Evolutionary conservation across 768 basidiomycete species (phyloP), one percentile per base, ranked within the genome.

Genomic region (Hygrocybe punicea): DNA sequence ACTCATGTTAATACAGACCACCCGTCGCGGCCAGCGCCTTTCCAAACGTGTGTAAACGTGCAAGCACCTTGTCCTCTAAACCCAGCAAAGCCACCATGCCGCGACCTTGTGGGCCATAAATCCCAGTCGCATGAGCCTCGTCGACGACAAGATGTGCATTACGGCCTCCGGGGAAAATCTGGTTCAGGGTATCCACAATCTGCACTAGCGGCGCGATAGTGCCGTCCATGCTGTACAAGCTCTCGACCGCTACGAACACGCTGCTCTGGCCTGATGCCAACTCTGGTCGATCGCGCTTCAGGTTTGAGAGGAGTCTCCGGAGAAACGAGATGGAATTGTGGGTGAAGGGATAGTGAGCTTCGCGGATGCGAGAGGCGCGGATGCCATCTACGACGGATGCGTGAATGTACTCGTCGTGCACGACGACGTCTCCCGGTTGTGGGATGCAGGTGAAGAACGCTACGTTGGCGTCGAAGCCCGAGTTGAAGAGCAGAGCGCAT

Each of bases 151-250:
- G 71, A 68, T 89, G 84, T 23, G 78, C 85, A 65, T 89, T 89
- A 2, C 80, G 79, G 16, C 62, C n/a, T n/a, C n/a, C 54, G 1
- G 87, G 87, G 40, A 93, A 80, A 11, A 80, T 59, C 39, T 80
- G 75, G 24, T 92, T 84, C 44, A 93, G 64, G 3, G 80, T 64
- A 24, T 81, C 78, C 35, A 87, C 81, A 47, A 97, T 85, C 42
- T 82, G 81, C 14, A 53, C 53, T 25, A 98, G 75, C 0, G 93
- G 93, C 0, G 88, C 80, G 58, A 96, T 80, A 24, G 93, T 96
- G 13, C 96, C 96, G 62, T 98, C 96, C 96, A 98, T 98, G 56
- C 87, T 91, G 63, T 98, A 98, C 45, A 98, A 70, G 36, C 84
- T 87, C 77, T 98, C 96, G 6, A 97, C 85, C 0, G 91, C 85